phyloP scores from a whole-genome alignment of 306 rosid genomes.

The Vicia faba region DNA sequence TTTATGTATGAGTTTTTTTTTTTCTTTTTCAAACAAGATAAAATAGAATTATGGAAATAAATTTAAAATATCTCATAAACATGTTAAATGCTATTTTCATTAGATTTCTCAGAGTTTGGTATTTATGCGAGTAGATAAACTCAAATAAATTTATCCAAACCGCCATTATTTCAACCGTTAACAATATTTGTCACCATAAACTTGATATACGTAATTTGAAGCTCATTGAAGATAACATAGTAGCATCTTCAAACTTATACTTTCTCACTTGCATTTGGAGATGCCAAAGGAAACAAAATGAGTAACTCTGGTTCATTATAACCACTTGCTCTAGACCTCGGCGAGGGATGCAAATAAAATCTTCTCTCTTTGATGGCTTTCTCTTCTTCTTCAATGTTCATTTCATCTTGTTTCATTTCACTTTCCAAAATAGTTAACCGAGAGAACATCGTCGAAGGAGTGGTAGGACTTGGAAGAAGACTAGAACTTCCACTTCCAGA shows the following conservation, averaged over 20 bases:
- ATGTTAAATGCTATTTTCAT: too few species aligned
- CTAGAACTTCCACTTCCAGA: conserved; percentile 44
- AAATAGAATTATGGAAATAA: too few species aligned
- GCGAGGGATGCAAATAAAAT: conserved; percentile 83
- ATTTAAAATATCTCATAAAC: too few species aligned
- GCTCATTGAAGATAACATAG: conserved; percentile 2
- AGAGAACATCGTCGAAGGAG: conserved; percentile 70
- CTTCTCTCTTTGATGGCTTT: conserved; percentile 71
- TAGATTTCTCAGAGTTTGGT: too few species aligned
- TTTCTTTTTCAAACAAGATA: too few species aligned
- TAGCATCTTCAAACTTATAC: conserved; percentile 30
- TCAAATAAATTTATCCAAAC: too few species aligned
- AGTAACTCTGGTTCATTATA: conserved; percentile 62
- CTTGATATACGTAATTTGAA: conserved; percentile 1
- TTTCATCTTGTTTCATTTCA: conserved; percentile 41
- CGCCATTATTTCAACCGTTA: too few species aligned
- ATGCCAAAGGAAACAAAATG: conserved; percentile 63
- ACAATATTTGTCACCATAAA: neutral
- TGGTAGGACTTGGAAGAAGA: conserved; percentile 52
- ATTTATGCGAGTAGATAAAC: too few species aligned
- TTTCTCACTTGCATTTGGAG: conserved; percentile 46
- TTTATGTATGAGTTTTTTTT: too few species aligned
- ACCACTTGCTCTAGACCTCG: conserved; percentile 53
- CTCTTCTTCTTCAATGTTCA: conserved; percentile 69
- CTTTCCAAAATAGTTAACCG: conserved; percentile 51